Base-by-base conservation (phyloP, 2,329 filamentous ascomycete genomes). In the Sporothrix brasiliensis region DNA sequence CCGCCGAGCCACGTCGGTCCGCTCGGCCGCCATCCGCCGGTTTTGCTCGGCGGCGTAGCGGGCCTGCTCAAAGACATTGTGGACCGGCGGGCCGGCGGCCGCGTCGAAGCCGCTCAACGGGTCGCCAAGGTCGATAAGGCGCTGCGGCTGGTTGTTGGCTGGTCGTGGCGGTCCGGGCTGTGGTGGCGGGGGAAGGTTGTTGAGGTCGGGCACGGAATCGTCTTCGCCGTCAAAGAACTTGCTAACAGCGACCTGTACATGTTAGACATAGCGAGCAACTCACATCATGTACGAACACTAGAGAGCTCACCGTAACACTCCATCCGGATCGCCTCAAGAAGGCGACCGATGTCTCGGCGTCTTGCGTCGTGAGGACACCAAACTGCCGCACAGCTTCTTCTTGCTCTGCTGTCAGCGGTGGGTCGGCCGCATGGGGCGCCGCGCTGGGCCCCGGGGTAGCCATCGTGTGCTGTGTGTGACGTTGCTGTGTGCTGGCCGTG, bases 191-290 rank as follows among this genome's bases (percentile, higher is more conserved):
- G 54, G 52, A 14, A 56, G 50, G 14, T 88, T 91, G 78, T 97
- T 92, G 65, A 93, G 87, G 3, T 91, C 91, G 81, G 68, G 68
- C 34, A 53, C 44, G 21, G 49, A 30, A 24, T 50, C 47, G 19
- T 68, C 66, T 16, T 98, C 95, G 75, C 95, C 95, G 77, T 99
- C 95, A 79, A 97, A 99, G 87, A 98, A 98, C 78, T 96, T 96
- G 74, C 95, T 89, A 74, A 99, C 94, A 71, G 95, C 94, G 76
- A 98, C 97, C 90, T 97, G 78, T 4, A 70, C 16, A 14, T n/a
- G 60, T 53, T 52, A 52, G 68, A 14, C 14, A 53, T 14, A 24
- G 52, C 6, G 34, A 19, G 21, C 13, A 68, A 44, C 1, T 3
- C 9, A 41, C 0, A 9, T 27, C 16, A n/a, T 27, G 49, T 7